Evolutionary conservation across 2,329 filamentous ascomycete genomes (phyloP).

Genomic region (Neofusicoccum ribis): DNA sequence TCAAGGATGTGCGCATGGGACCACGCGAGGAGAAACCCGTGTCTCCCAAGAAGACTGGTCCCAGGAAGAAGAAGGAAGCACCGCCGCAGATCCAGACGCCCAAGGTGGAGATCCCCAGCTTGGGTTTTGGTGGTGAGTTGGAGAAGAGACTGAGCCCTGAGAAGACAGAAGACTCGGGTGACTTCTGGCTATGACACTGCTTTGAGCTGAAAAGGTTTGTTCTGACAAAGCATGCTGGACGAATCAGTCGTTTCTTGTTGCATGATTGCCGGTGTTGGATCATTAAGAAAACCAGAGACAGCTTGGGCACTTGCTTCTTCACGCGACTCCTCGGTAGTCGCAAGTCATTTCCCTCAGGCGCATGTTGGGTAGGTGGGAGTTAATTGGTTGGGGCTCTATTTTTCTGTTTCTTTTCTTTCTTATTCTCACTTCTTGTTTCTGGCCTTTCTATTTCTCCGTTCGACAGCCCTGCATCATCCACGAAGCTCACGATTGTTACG

Average conservation of each 20-base stretch:
- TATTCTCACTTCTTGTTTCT: neutral
- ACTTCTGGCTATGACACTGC: slow-evolving; percentile 14
- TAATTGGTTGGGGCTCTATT: slow-evolving; percentile 3
- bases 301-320: neutral
- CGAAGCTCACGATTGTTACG: slow-evolving; percentile 17
- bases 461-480: slow-evolving; percentile 8
- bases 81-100: slow-evolving; percentile 40
- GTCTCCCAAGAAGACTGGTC: slow-evolving; percentile 26
- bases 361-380: slow-evolving; percentile 14
- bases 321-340: neutral
- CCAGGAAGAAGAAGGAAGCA: slow-evolving; percentile 36
- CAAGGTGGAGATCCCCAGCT: slow-evolving; percentile 34
- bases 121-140: slow-evolving; percentile 13
- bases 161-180: slow-evolving; percentile 1
- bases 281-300: slow-evolving; percentile 6
- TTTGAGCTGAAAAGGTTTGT: neutral
- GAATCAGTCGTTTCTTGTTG: neutral
- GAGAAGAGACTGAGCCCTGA: slow-evolving; percentile 5
- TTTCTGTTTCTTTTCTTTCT: neutral
- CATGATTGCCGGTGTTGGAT: slow-evolving; percentile 6
- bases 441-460: neutral
- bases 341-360: neutral
- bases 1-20: slow-evolving; percentile 76
- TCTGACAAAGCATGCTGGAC: neutral
- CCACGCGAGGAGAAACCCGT: slow-evolving; percentile 40